These are phyloP conservation scores for Aspergillus novofumigatus DNA, from an alignment of 2,329 filamentous ascomycete genomes.

Conservation along the genomic window DNA sequence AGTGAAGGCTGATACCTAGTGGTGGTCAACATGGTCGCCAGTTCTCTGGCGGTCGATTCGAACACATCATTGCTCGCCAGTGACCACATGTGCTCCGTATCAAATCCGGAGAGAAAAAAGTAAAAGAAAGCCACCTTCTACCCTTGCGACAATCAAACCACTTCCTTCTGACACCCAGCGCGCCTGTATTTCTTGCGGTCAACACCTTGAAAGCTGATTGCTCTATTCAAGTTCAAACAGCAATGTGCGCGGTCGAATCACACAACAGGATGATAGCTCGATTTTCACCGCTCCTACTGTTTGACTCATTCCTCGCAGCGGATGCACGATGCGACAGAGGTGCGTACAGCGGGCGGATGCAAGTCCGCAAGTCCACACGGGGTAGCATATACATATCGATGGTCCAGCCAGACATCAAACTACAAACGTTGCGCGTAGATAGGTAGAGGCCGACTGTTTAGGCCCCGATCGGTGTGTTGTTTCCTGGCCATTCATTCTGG, in stretches of 20 bases:
- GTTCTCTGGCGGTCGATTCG: background rate
- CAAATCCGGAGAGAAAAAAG: too few relatives aligned
- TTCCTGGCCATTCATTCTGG: constrained; percentile 1
- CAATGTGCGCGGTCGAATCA: background rate
- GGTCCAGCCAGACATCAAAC: background rate
- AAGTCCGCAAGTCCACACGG: constrained; percentile 2
- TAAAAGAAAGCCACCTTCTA: background rate
- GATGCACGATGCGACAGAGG: background rate
- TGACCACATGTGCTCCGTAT: background rate
- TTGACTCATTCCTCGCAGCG: constrained; percentile 9
- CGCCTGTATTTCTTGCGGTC: background rate
- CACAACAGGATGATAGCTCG: background rate
- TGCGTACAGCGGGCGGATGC: constrained; percentile 8
- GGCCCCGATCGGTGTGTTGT: background rate
- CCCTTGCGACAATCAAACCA: background rate
- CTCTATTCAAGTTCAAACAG: background rate
- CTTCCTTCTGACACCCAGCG: background rate
- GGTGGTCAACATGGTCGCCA: background rate
- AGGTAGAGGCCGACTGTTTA: constrained; percentile 1
- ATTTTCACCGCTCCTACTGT: constrained; percentile 9
- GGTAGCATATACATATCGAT: constrained; percentile 2
- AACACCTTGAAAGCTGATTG: background rate
- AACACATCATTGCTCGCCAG: too few relatives aligned
- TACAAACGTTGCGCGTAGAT: background rate
- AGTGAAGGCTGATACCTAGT: too few relatives aligned